Conservation (phyloP, 1,284 basidiomycete species). For the Mrakiaceae sp. region DNA sequence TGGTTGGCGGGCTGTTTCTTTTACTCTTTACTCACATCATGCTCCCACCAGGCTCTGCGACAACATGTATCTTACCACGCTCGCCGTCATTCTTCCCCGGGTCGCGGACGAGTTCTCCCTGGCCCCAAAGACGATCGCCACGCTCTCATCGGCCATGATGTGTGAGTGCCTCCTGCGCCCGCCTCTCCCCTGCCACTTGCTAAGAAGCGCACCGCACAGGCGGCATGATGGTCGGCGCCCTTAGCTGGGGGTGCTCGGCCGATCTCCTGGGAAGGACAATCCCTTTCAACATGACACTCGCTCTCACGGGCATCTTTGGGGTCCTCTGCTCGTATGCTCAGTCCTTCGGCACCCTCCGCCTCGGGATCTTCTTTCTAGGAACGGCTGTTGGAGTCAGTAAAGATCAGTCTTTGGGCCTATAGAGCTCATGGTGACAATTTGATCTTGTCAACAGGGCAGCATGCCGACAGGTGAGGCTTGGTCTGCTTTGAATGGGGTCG, state of each 20-base stretch:
- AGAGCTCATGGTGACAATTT: too few relatives aligned
- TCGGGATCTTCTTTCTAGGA: slow-evolving; percentile 74
- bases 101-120: slow-evolving; percentile 71
- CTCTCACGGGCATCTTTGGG: slow-evolving; percentile 82
- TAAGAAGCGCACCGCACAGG: too few relatives aligned
- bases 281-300: slow-evolving; percentile 86
- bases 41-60: slow-evolving; percentile 4
- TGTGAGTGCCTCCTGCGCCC: slow-evolving; percentile 8
- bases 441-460: neutral
- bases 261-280: slow-evolving; percentile 72
- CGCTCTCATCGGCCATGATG: slow-evolving; percentile 33
- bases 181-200: too few relatives aligned
- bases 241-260: slow-evolving; percentile 83
- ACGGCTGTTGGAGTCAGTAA: slow-evolving; percentile 70
- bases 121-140: slow-evolving; percentile 26
- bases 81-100: slow-evolving; percentile 83
- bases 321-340: slow-evolving; percentile 45
- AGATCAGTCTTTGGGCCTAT: too few relatives aligned
- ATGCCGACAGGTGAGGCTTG: neutral
- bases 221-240: slow-evolving; percentile 54
- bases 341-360: slow-evolving; percentile 5
- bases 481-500: neutral
- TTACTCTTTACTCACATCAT: neutral
- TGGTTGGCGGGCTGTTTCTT: slow-evolving; percentile 9
- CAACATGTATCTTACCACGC: slow-evolving; percentile 49